Percentiles rank a stretch among this genome's conserved stretches.
phyloP scores from a whole-genome alignment of 805 yeast species.

The Candida loeiensis region DNA sequence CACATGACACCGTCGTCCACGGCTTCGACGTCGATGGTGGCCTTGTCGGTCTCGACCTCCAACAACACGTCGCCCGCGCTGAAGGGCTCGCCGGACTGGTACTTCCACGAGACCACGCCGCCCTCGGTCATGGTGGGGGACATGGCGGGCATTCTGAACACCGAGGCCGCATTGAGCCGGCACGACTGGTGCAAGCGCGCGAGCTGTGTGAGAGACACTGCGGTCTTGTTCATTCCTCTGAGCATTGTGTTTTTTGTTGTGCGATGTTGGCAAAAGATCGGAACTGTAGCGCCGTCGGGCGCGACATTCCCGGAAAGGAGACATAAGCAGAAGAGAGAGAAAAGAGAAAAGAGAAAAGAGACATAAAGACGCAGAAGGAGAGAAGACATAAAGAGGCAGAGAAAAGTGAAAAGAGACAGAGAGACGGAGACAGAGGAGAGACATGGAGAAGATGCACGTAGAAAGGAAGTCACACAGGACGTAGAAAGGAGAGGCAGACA shows the following conservation, averaged over 20 bases:
- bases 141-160: slow-evolving; percentile 95
- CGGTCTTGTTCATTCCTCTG: slow-evolving; percentile 10
- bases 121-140: slow-evolving; percentile 98
- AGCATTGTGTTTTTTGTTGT: slow-evolving; percentile 10
- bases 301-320: slow-evolving; percentile 7
- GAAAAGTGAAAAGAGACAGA: neutral
- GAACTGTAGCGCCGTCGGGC: slow-evolving; percentile 4
- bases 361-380: neutral
- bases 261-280: slow-evolving; percentile 1
- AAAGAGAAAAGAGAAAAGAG: neutral
- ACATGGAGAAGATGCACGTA: no score
- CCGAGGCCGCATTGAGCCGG: slow-evolving; percentile 33
- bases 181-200: slow-evolving; percentile 31
- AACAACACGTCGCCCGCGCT: slow-evolving; percentile 77
- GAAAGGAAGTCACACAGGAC: no score
- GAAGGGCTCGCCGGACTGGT: slow-evolving; percentile 65
- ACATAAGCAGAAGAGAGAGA: neutral
- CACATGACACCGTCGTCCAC: slow-evolving; percentile 89
- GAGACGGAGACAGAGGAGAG: no score
- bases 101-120: slow-evolving; percentile 86
- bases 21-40: slow-evolving; percentile 81
- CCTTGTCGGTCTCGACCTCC: slow-evolving; percentile 85
- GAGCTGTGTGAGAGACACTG: slow-evolving; percentile 13
- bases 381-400: neutral
- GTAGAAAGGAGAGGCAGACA: no score